phyloP scores from a whole-genome alignment of 768 basidiomycete genomes.

The Auricularia sp. region DNA sequence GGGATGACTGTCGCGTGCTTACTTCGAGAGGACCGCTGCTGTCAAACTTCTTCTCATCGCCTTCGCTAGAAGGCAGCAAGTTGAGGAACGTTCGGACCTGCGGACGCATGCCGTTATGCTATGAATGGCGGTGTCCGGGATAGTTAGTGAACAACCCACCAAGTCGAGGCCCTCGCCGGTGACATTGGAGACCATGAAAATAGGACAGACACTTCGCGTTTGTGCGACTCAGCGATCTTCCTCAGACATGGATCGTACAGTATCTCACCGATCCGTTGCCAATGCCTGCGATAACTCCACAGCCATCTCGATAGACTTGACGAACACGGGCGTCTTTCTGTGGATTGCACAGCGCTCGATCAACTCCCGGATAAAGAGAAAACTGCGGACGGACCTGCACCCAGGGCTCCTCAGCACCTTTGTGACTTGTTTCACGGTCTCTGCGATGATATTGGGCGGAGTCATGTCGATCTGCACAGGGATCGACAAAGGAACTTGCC shows the following conservation, averaged over 20 bases:
- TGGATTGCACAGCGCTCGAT: background rate
- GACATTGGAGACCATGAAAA: conserved; percentile 89
- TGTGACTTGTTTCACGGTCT: conserved; percentile 83
- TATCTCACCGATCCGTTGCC: conserved; percentile 53
- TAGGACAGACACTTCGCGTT: conserved; percentile 62
- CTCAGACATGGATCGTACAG: background rate
- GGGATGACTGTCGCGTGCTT: background rate
- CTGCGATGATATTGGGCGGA: conserved; percentile 79
- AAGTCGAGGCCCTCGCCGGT: conserved; percentile 84
- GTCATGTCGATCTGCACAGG: conserved; percentile 84
- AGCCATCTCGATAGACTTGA: conserved; percentile 71
- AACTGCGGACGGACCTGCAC: conserved; percentile 49
- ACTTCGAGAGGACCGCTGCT: conserved; percentile 75
- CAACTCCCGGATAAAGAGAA: background rate
- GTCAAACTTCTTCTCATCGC: conserved; percentile 70
- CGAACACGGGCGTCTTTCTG: conserved; percentile 76
- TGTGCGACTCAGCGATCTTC: background rate
- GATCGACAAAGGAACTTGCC: background rate
- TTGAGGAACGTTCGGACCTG: conserved; percentile 87
- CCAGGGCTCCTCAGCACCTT: conserved; percentile 92
- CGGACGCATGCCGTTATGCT: background rate
- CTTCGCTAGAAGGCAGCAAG: conserved; percentile 78
- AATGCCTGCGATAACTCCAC: conserved; percentile 69
- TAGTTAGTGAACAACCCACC: conserved; percentile 28
- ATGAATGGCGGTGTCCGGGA: background rate